Base-by-base conservation (phyloP, 805 yeast genomes). In the Ogataea thermomethanolica region DNA sequence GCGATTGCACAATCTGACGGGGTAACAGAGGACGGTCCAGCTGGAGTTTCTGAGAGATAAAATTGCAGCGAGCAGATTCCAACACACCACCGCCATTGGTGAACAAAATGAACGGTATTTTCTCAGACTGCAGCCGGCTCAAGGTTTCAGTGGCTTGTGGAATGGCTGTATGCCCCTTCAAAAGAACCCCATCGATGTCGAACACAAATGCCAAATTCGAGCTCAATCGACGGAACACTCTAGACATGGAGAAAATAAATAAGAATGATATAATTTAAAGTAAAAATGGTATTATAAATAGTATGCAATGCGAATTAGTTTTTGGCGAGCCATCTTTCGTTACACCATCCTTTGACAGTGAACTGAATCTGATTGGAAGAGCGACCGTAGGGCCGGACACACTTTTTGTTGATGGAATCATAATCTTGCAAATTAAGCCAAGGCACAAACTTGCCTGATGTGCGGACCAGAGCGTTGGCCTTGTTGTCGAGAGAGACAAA, bases 71-170 rank as follows among this genome's bases (percentile, higher is more conserved):
- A n/a, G 69, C 71, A 5, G 54, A 45, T 54, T 89, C 97, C 9
- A 74, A 62, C 24, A 72, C 72, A 2, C 97, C 96, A 6, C 96
- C 96, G 13, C 97, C 96, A 59, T 90, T 89, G 7, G 96, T 89
- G 57, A 90, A 69, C 29, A 90, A 57, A n/a, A 88, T 77, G 65
- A 78, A 90, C 1, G 97, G 96, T 6, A 88, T 67, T 13, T 72
- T 69, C 15, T 71, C 55, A 7, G 69, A 47, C 31, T 80, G 66
- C 33, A 90, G 65, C 17, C 45, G 44, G 8, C 38, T 50, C 2
- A 63, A 40, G 0, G 95, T 84, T 12, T 70, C 70, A 9, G 65
- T 65, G 2, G 95, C 96, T 31, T 69, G 70, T 1, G 79, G 77
- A 33, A 89, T 76, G 1, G 90, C 76, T 35, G 69, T 69, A 14